A percentile compares a stretch with the other conserved stretches of the same genome.
Evolutionary conservation across 129 eudicot species (phyloP).

Genomic region (Logfia minima): DNA sequence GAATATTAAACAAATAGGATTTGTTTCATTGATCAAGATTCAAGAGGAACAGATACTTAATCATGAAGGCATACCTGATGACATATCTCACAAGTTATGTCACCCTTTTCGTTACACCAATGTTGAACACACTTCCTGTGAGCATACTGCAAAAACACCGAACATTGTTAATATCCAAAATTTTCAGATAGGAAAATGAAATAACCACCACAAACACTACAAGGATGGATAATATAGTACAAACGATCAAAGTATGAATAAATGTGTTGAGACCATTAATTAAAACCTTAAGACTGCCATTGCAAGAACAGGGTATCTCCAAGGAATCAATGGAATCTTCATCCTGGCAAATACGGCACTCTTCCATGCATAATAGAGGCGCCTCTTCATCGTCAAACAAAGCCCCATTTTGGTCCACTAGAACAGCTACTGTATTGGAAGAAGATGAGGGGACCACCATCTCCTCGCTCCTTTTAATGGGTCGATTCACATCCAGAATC

Average conservation of each 20-base stretch:
- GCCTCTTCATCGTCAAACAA: constrained; percentile 61
- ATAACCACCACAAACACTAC: constrained; percentile 7
- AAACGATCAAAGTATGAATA: not conserved
- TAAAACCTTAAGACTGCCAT: constrained; percentile 42
- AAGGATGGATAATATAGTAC: no score
- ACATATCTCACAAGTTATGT: constrained; percentile 46
- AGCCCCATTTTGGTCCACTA: constrained; percentile 42
- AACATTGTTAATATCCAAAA: not conserved
- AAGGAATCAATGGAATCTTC: constrained; percentile 39
- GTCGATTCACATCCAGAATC: constrained; percentile 62
- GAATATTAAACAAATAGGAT: not conserved
- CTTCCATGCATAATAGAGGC: constrained; percentile 57
- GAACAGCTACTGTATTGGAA: constrained; percentile 17
- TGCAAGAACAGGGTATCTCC: constrained; percentile 45
- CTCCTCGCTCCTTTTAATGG: constrained; percentile 42
- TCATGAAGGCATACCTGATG: constrained; percentile 35
- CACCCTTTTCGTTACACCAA: constrained; percentile 44
- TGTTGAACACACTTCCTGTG: constrained; percentile 49
- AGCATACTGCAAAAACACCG: constrained; percentile 34
- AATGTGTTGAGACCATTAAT: not conserved
- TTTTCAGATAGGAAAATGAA: not conserved
- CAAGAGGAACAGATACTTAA: not conserved
- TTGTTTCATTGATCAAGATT: not conserved
- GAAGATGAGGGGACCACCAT: constrained; percentile 52
- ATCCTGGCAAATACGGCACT: constrained; percentile 46